Evolutionary conservation across 83 land plant species (phyloP).

Genomic region (Picea abies): DNA sequence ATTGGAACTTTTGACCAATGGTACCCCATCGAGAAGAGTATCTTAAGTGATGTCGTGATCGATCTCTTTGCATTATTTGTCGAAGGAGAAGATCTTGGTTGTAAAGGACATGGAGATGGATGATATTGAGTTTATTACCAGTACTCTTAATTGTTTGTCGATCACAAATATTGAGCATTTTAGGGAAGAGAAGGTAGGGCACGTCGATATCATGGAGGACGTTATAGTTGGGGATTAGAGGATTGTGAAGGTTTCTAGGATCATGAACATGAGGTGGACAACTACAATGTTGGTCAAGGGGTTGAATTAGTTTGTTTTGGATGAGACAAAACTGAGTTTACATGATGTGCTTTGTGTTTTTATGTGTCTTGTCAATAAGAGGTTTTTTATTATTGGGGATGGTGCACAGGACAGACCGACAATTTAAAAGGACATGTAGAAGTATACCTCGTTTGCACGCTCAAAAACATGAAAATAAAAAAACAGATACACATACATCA

Average conservation of each 20-base stretch:
- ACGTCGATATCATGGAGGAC: slow-evolving; percentile 91
- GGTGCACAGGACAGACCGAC: slow-evolving; percentile 75
- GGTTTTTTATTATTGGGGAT: slow-evolving; percentile 92
- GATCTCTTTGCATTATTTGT: slow-evolving; percentile 92
- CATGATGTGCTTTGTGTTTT: slow-evolving; percentile 98
- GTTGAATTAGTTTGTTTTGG: slow-evolving; percentile 82
- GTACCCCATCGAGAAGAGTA: slow-evolving; percentile 75
- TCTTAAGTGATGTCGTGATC: slow-evolving; percentile 91
- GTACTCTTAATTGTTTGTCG: slow-evolving; percentile 90
- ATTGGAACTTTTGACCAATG: no score
- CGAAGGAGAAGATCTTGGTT: slow-evolving; percentile 94
- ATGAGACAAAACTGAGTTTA: slow-evolving; percentile 91
- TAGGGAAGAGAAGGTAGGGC: slow-evolving; percentile 86
- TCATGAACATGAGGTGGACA: slow-evolving; percentile 93
- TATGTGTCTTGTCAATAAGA: slow-evolving; percentile 87
- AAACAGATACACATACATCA: no score
- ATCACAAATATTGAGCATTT: slow-evolving; percentile 97
- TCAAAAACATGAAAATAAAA: no score
- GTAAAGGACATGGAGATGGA: slow-evolving; percentile 95
- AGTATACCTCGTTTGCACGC: no score
- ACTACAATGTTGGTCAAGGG: slow-evolving; percentile 84
- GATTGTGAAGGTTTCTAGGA: slow-evolving; percentile 82
- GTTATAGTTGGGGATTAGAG: slow-evolving; percentile 79
- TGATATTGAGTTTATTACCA: slow-evolving; percentile 93
- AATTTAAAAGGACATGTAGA: no score